Base-by-base conservation (phyloP, 1,284 basidiomycete genomes). In the Heterobasidion occidentale region DNA sequence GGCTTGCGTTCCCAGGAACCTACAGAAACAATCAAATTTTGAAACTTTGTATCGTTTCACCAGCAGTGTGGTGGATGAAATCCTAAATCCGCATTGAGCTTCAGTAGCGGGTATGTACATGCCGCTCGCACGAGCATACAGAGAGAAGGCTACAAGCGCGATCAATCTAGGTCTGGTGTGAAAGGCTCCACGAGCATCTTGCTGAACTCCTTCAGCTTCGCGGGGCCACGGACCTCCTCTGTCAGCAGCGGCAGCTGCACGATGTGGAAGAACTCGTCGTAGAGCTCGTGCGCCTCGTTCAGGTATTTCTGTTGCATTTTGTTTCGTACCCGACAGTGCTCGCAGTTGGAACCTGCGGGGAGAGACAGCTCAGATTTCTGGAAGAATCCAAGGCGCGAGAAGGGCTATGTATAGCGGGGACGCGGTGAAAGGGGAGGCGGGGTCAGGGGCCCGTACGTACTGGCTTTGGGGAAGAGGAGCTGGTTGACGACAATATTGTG, bases 401-500 rank as follows among this genome's bases (percentile, higher is more conserved):
- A 42, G n/a, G 38, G 38, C 12, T 3, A 42, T 11, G 38, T 11
- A 42, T 3, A 42, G 7, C 11, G n/a, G n/a, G 38, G 38, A 27
- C 27, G 36, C 17, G 38, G 53, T 50, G 51, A 48, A 17, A 51
- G 46, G 35, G 15, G 14, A 56, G 15, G 51, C 55, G 44, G 44
- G 54, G 35, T 45, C 46, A 20, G 36, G 46, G n/a, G 27, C 3
- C 27, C 11, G 15, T 20, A 74, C 87, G 62, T 67, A 91, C 91
- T 83, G 68, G 86, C 79, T 76, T 92, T 94, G 19, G 96, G 96
- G 79, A 93, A 98, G 46, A 99, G 77, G 9, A 99, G 77, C 73
- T 99, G 96, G 71, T 99, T 99, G 63, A 98, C 94, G 55, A 99
- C 94, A 65, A 99, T 99, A 69, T 95, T 94, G 73, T 99, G 96